phyloP scores from a whole-genome alignment of 495 filamentous ascomycete species.

The Hamigera avellanea region DNA sequence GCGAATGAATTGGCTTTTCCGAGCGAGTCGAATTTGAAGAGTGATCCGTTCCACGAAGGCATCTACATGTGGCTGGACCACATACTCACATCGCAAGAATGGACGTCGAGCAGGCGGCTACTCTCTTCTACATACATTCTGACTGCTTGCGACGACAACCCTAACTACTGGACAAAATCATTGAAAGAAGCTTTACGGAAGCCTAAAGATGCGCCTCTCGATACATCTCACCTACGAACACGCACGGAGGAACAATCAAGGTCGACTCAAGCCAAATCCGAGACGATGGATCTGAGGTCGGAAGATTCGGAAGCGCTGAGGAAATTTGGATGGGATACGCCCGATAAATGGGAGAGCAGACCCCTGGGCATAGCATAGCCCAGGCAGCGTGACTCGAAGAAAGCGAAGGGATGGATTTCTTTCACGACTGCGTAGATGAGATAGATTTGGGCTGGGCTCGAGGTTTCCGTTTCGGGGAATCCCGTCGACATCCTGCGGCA shows the following conservation, averaged over 20 bases:
- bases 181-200: constrained; percentile 12
- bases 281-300: not conserved
- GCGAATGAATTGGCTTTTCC: constrained; percentile 20
- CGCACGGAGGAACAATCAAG: too few relatives aligned
- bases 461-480: not conserved
- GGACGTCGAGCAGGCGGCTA: constrained; percentile 15
- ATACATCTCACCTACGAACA: too few relatives aligned
- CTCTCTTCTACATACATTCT: constrained; percentile 24
- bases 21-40: constrained; percentile 5
- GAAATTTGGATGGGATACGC: constrained; percentile 21
- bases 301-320: constrained; percentile 14
- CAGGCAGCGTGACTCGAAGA: too few relatives aligned
- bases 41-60: constrained; percentile 16
- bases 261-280: not conserved
- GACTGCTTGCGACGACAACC: constrained; percentile 18
- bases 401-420: too few relatives aligned
- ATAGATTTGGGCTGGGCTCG: too few relatives aligned
- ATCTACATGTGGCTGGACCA: constrained; percentile 32
- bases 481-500: not conserved
- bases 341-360: constrained; percentile 24
- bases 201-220: not conserved
- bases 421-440: too few relatives aligned
- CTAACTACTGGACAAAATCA: constrained; percentile 21
- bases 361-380: constrained; percentile 18
- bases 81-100: constrained; percentile 22